Evolutionary conservation across 1,139 yeast genomes (phyloP).

Genomic region (Arxiozyma heterogenica): DNA sequence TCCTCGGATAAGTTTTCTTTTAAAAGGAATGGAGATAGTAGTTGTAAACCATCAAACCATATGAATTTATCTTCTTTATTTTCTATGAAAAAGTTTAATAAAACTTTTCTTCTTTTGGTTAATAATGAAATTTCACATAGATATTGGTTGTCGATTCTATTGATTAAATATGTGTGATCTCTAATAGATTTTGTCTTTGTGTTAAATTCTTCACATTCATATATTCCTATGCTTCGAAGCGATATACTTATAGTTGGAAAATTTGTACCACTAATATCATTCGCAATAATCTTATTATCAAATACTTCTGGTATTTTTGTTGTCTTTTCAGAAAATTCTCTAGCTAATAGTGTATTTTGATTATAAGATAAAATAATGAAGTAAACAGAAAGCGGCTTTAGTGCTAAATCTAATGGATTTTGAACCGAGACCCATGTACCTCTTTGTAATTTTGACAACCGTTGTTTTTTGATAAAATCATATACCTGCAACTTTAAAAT

Average conservation of each 20-base stretch:
- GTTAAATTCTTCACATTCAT: slow-evolving; percentile 18
- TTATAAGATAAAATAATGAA: slow-evolving; percentile 68
- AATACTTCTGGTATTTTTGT: slow-evolving; percentile 50
- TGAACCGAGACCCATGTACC: slow-evolving; percentile 83
- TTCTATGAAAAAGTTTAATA: slow-evolving; percentile 58
- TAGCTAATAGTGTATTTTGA: slow-evolving; percentile 51
- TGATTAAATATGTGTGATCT: slow-evolving; percentile 31
- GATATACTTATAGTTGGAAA: slow-evolving; percentile 27
- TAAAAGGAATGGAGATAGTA: slow-evolving; percentile 35
- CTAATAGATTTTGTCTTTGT: slow-evolving; percentile 4
- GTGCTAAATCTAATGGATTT: slow-evolving; percentile 43
- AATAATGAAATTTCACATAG: slow-evolving; percentile 47
- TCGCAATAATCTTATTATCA: slow-evolving; percentile 32
- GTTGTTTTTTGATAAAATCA: slow-evolving; percentile 72
- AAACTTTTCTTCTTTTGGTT: slow-evolving; percentile 35
- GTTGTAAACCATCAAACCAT: slow-evolving; percentile 74
- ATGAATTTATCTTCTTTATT: slow-evolving; percentile 61
- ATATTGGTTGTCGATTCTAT: slow-evolving; percentile 45
- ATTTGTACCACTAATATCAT: slow-evolving; percentile 6
- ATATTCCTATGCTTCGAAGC: slow-evolving; percentile 19
- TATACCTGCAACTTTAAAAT: slow-evolving; percentile 51
- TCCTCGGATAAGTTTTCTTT: slow-evolving; percentile 39
- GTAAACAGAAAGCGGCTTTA: slow-evolving; percentile 35
- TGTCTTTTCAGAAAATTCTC: slow-evolving; percentile 46
- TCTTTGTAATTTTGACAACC: slow-evolving; percentile 59